Conservation (phyloP, 495 filamentous ascomycete genomes). For the Penicillium diatomitis region DNA sequence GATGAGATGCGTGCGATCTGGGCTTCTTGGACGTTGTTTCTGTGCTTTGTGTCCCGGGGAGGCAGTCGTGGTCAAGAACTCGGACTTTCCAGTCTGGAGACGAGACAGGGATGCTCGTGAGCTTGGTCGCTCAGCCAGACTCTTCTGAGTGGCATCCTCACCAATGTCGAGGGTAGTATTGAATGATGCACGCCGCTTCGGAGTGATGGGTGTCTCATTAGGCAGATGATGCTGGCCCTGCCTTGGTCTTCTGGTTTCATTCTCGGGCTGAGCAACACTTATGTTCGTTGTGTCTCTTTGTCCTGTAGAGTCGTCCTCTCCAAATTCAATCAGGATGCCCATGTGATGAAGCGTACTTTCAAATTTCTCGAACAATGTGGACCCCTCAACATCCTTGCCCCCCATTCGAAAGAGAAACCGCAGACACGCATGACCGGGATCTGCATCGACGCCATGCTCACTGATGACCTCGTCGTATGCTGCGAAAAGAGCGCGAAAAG, state of each 20-base stretch:
- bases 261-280: too few relatives aligned
- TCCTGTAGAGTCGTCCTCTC: constrained; percentile 24
- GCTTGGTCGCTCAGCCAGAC: constrained; percentile 30
- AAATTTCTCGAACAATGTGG: constrained; percentile 56
- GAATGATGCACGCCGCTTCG: constrained; percentile 47
- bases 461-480: constrained; percentile 68
- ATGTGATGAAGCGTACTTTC: constrained; percentile 52
- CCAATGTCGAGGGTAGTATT: constrained; percentile 47
- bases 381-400: constrained; percentile 36
- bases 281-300: constrained; percentile 15
- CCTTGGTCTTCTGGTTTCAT: constrained; percentile 10
- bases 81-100: constrained; percentile 30
- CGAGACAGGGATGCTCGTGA: constrained; percentile 42
- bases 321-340: constrained; percentile 59
- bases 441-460: constrained; percentile 55
- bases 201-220: constrained; percentile 20
- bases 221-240: constrained; percentile 12
- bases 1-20: constrained; percentile 38
- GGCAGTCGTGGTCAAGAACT: constrained; percentile 21
- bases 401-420: constrained; percentile 77
- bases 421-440: constrained; percentile 65
- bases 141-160: constrained; percentile 37
- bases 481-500: constrained; percentile 70
- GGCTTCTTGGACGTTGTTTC: constrained; percentile 12
- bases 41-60: constrained; percentile 19